A percentile compares a stretch with the other conserved stretches of the same genome.
These are phyloP conservation scores for Rosa rugosa DNA, from an alignment of 306 rosid species.

Conservation along the genomic window DNA sequence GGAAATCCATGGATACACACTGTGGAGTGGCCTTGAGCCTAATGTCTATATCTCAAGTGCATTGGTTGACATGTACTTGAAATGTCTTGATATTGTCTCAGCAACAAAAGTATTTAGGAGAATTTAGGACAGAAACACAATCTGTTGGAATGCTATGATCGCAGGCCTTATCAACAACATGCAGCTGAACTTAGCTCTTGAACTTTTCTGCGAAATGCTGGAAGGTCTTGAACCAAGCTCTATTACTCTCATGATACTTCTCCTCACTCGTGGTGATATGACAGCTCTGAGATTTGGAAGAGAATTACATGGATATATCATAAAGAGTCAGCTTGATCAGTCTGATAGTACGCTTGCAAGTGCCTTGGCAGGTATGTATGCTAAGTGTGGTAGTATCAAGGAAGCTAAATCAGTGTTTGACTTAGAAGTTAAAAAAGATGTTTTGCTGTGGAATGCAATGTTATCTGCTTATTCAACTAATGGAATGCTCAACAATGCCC, in stretches of 20 bases:
- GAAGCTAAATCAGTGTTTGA: slow-evolving; percentile 37
- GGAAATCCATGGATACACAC: slow-evolving; percentile 46
- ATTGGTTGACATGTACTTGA: slow-evolving; percentile 37
- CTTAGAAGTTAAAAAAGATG: slow-evolving; percentile 21
- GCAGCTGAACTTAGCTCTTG: slow-evolving; percentile 34
- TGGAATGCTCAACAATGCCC: slow-evolving; percentile 26
- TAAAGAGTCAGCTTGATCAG: slow-evolving; percentile 26
- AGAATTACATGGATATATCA: slow-evolving; percentile 38
- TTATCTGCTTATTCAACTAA: slow-evolving; percentile 21
- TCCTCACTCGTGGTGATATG: slow-evolving; percentile 31
- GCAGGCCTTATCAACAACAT: slow-evolving; percentile 33
- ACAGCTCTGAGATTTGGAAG: slow-evolving; percentile 31
- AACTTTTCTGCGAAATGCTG: slow-evolving; percentile 38
- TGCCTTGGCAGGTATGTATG: slow-evolving; percentile 33
- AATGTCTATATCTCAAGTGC: slow-evolving; percentile 37
- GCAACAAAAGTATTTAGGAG: slow-evolving; percentile 31
- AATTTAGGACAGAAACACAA: slow-evolving; percentile 28
- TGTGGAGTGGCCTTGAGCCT: slow-evolving; percentile 35
- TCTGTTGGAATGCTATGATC: slow-evolving; percentile 45
- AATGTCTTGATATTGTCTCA: slow-evolving; percentile 27
- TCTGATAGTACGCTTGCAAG: slow-evolving; percentile 20
- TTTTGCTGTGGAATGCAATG: slow-evolving; percentile 21
- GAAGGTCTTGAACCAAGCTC: slow-evolving; percentile 37
- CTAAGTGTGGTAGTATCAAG: slow-evolving; percentile 28
- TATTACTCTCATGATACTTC: slow-evolving; percentile 33